Evolutionary conservation across 1,139 yeast species (phyloP).

Genomic region (Candida tropicalis): DNA sequence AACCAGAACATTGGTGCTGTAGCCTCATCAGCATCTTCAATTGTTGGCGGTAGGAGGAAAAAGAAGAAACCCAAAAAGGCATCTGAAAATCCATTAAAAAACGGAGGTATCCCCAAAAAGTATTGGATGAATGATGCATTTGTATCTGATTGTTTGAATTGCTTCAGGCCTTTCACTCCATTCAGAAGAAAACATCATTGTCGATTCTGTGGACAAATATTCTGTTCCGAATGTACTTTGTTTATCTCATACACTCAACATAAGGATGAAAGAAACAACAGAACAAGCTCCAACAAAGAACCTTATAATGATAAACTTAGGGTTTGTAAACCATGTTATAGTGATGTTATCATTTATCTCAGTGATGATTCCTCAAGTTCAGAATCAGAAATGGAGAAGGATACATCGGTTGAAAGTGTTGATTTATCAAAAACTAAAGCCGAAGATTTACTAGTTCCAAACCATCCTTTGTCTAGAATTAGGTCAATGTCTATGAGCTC

Average conservation of each 20-base stretch:
- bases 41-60: conserved; percentile 24
- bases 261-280: conserved; percentile 38
- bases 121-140: conserved; percentile 94
- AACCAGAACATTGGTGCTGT: conserved; percentile 33
- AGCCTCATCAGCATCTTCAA: conserved; percentile 35
- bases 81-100: conserved; percentile 50
- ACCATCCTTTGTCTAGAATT: conserved; percentile 33
- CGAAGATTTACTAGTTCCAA: conserved; percentile 26
- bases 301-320: conserved; percentile 67
- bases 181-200: conserved; percentile 95
- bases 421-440: conserved; percentile 17
- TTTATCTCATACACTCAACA: conserved; percentile 78
- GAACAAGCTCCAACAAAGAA: conserved; percentile 30
- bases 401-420: conserved; percentile 20
- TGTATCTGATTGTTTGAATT: conserved; percentile 78
- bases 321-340: conserved; percentile 78
- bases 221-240: conserved; percentile 84
- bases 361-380: conserved; percentile 61
- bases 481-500: conserved; percentile 36
- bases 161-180: conserved; percentile 71
- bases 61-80: conserved; percentile 36
- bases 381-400: conserved; percentile 23
- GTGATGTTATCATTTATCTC: conserved; percentile 63
- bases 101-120: conserved; percentile 60
- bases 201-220: conserved; percentile 93